These are phyloP conservation scores for Arachnopeziza araneosa DNA, from an alignment of 2,329 filamentous ascomycete species.

Conservation along the genomic window DNA sequence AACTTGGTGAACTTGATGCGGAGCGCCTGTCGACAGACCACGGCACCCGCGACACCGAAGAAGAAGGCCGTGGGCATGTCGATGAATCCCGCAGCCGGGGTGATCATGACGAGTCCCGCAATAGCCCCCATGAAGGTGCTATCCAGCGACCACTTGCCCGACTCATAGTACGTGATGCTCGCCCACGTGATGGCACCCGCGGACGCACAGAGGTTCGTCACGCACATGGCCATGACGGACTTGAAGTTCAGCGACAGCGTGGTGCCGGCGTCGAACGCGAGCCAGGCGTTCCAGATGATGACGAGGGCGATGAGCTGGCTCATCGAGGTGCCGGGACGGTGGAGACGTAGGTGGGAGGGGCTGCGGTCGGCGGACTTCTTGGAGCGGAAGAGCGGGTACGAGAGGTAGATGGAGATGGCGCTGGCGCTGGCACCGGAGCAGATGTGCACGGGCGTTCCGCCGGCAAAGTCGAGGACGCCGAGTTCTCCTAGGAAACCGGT, in stretches of 20 bases:
- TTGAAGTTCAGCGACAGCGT: constrained; percentile 79
- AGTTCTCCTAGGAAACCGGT: neutral
- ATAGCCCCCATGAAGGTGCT: constrained; percentile 91
- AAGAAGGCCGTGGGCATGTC: constrained; percentile 57
- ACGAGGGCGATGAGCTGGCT: constrained; percentile 68
- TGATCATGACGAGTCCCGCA: constrained; percentile 83
- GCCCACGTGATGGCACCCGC: constrained; percentile 27
- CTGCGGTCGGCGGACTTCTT: constrained; percentile 42
- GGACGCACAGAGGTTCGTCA: constrained; percentile 81
- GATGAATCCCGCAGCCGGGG: constrained; percentile 80
- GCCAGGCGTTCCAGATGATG: constrained; percentile 91
- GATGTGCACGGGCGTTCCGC: neutral
- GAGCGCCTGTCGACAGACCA: constrained; percentile 40
- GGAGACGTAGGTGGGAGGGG: constrained; percentile 46
- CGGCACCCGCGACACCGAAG: constrained; percentile 59
- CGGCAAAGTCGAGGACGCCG: neutral
- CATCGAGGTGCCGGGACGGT: constrained; percentile 69
- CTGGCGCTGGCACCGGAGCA: neutral
- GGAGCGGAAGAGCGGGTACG: constrained; percentile 60
- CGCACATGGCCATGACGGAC: constrained; percentile 81
- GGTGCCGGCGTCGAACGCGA: constrained; percentile 89
- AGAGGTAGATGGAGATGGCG: neutral
- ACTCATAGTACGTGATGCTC: constrained; percentile 61
- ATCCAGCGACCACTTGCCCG: constrained; percentile 85
- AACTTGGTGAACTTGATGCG: constrained; percentile 46